phyloP scores from a whole-genome alignment of 2,329 filamentous ascomycete genomes.

The Colletotrichum navitas region DNA sequence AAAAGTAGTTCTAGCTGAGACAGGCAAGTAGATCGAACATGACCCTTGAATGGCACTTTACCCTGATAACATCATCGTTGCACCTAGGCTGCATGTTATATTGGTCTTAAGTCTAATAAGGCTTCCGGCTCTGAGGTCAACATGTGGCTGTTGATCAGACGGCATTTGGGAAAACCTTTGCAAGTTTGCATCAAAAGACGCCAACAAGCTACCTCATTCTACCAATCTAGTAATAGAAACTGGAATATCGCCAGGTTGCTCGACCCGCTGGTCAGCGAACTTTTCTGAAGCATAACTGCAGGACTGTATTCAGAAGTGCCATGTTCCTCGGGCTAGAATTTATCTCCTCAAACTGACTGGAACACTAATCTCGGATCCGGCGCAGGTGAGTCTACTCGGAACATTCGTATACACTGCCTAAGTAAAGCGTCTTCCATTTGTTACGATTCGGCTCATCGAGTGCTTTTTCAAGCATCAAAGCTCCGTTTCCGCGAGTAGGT shows the following conservation, averaged over 20 bases:
- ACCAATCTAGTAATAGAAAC: background rate
- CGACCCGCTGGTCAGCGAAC: background rate
- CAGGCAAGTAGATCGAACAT: too few relatives aligned
- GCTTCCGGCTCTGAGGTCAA: background rate
- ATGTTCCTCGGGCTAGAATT: background rate
- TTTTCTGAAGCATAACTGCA: background rate
- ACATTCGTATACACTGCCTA: too few relatives aligned
- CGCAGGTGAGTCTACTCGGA: too few relatives aligned
- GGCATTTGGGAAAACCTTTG: background rate
- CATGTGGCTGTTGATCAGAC: background rate
- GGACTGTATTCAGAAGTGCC: background rate
- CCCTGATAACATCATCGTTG: too few relatives aligned
- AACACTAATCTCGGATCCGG: slow-evolving; percentile 9
- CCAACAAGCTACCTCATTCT: background rate
- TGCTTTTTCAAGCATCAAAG: too few relatives aligned
- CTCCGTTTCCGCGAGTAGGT: too few relatives aligned
- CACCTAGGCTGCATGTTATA: too few relatives aligned
- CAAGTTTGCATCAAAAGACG: background rate
- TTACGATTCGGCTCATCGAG: too few relatives aligned
- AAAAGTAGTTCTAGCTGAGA: too few relatives aligned
- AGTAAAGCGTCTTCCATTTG: too few relatives aligned
- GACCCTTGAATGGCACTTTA: too few relatives aligned
- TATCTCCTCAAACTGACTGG: slow-evolving; percentile 20
- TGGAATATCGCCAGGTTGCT: too few relatives aligned
- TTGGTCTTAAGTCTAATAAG: background rate